phyloP scores from a whole-genome alignment of 352 stramenopile species.

The Lagenidium giganteum region DNA sequence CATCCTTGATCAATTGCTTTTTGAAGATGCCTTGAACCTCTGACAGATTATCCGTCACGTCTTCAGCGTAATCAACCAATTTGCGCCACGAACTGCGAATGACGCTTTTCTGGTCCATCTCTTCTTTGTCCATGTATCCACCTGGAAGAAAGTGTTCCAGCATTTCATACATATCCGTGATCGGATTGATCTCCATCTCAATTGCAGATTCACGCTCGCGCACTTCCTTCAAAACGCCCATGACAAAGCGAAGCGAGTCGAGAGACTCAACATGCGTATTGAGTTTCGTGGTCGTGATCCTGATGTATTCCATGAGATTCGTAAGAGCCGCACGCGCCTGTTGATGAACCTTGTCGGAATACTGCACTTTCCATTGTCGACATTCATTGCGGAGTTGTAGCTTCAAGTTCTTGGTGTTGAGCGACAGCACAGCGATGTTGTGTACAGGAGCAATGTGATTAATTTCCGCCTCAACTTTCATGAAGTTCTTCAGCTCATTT shows the following conservation, averaged over 20 bases:
- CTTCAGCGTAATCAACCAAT: conserved; percentile 85
- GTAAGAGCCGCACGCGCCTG: conserved; percentile 56
- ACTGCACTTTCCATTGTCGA: conserved; percentile 83
- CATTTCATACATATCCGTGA: conserved; percentile 89
- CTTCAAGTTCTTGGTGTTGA: conserved; percentile 88
- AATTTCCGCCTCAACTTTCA: conserved; percentile 76
- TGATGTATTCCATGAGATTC: conserved; percentile 77
- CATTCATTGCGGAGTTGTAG: conserved; percentile 81
- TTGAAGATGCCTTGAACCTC: conserved; percentile 87
- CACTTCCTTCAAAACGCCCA: conserved; percentile 81
- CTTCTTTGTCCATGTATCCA: conserved; percentile 83
- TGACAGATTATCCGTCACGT: conserved; percentile 81
- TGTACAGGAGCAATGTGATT: conserved; percentile 71
- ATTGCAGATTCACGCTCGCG: conserved; percentile 83
- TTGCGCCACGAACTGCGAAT: conserved; percentile 81
- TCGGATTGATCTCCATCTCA: conserved; percentile 87
- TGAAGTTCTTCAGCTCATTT: conserved; percentile 74
- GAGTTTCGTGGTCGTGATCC: conserved; percentile 68
- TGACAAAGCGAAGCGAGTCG: conserved; percentile 75
- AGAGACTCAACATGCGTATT: conserved; percentile 59
- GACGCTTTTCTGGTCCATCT: conserved; percentile 90
- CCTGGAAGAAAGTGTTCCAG: conserved; percentile 83
- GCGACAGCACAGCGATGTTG: conserved; percentile 80
- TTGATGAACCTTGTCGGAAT: conserved; percentile 79
- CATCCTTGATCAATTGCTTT: conserved; percentile 86